Evolutionary conservation across 805 yeast genomes (phyloP).

Genomic region (Yamadazyma insecticola): DNA sequence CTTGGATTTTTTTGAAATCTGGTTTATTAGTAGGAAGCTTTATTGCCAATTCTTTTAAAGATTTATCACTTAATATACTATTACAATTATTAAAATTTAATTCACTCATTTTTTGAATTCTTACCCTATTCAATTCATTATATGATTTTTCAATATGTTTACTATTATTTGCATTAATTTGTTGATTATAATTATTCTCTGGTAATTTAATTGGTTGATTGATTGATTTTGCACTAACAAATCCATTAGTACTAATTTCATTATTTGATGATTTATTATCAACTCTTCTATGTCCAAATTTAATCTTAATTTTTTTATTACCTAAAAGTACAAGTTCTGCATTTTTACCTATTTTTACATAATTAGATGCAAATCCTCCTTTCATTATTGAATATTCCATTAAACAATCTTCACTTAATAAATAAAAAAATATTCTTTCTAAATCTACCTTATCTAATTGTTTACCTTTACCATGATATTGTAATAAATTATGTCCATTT

Average conservation of each 20-base stretch:
- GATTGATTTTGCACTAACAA: conserved; percentile 12
- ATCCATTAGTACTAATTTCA: conserved; percentile 3
- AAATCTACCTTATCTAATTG: conserved; percentile 60
- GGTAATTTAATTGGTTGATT: conserved; percentile 16
- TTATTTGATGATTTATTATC: neutral
- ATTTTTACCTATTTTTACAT: conserved; percentile 59
- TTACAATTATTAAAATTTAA: conserved; percentile 26
- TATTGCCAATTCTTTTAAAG: conserved; percentile 52
- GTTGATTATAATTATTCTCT: conserved; percentile 13
- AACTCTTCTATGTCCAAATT: conserved; percentile 25
- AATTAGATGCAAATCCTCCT: conserved; percentile 75
- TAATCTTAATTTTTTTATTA: conserved; percentile 44
- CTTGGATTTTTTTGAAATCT: conserved; percentile 39
- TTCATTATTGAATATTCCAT: conserved; percentile 70
- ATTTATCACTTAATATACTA: conserved; percentile 20
- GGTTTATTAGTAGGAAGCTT: conserved; percentile 47
- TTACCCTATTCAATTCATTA: conserved; percentile 34
- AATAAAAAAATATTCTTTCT: conserved; percentile 77
- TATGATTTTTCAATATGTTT: conserved; percentile 24
- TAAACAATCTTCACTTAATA: conserved; percentile 61
- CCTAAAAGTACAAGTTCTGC: conserved; percentile 47
- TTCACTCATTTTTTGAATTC: conserved; percentile 40
- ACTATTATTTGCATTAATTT: conserved; percentile 13
- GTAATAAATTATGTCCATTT: conserved; percentile 55
- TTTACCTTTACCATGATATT: conserved; percentile 71